phyloP scores from a whole-genome alignment of 306 rosid species.

The Medicago truncatula region MtrunA17r5.0-ANR NC_053042.1:30069501-30070000 shows the following conservation, averaged over 20 bases:
- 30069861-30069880: too few species aligned
- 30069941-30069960: too few species aligned
- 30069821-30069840: neutral
- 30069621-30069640: slow-evolving; percentile 16
- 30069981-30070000: too few species aligned
- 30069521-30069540: slow-evolving; percentile 35
- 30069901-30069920: too few species aligned
- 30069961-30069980: too few species aligned
- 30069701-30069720: slow-evolving; percentile 27
- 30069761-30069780: slow-evolving; percentile 18
- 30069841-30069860: neutral
- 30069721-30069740: neutral
- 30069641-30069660: neutral
- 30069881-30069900: too few species aligned
- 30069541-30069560: slow-evolving; percentile 44
- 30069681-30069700: neutral
- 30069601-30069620: slow-evolving; percentile 18
- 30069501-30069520: slow-evolving; percentile 45
- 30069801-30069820: slow-evolving; percentile 12
- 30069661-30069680: neutral
- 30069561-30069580: slow-evolving; percentile 26
- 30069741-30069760: slow-evolving; percentile 25
- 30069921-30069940: too few species aligned
- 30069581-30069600: slow-evolving; percentile 31
- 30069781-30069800: neutral